Base-by-base conservation (phyloP, 164 flowering plant genomes). In the Buxus sempervirens region DNA sequence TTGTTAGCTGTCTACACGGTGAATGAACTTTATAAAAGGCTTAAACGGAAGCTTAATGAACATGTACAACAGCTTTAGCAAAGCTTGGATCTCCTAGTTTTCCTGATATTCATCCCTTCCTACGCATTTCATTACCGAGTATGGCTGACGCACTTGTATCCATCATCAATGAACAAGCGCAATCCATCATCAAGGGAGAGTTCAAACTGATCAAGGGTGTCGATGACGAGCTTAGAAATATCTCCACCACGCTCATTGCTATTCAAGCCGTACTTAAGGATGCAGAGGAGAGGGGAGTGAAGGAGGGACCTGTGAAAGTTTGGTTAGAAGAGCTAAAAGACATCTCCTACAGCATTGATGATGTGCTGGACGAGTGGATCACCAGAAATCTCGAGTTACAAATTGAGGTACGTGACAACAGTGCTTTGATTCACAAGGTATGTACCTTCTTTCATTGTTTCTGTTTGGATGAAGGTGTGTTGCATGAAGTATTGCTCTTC, bases 201-300 rank as follows among this genome's bases (percentile, higher is more conserved):
- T 10, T 45, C 10, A 45, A 15, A 4, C 51, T 45, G 51, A 10
- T 45, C 12, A 15, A 5, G 51, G 51, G 51, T 45, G 51, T 45
- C 12, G 51, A 45, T 10, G 18, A 45, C 5, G 58, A 55, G 23
- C 5, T 55, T 18, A 9, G 0, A 24, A 55, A 55, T 7, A 18
- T 55, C 24, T 55, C 58, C 23, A 55, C 0, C 23, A 20, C 13
- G 21, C 58, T 55, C n/a, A 2, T 6, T 9, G 4, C 23, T 55
- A 24, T 55, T 24, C 23, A n/a, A 55, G 58, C 21, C 2, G 58
- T 7, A 24, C 58, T 16, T 14, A 10, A n/a, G 12, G 58, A 55
- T 20, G 58, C 58, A 1, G 58, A 55, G 58, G 58, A 55, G 58
- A 55, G n/a, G 58, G 24, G 21, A 24, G 58, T 55, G 58, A 24